Evolutionary conservation across 345 rosid genomes (phyloP).

Genomic region (Gossypium anomalum): DNA sequence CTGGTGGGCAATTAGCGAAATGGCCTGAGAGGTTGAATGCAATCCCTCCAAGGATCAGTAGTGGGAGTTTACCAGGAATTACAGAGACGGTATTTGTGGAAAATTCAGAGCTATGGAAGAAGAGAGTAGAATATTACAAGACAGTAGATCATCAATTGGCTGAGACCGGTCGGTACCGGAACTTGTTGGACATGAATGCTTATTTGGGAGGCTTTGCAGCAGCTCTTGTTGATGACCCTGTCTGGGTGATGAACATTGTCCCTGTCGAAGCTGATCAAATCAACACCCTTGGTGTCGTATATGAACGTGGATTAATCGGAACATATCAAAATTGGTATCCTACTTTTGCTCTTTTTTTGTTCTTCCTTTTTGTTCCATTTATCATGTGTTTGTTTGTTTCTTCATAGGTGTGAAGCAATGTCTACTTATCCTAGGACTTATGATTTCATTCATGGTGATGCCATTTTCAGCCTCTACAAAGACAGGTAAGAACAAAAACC

Average conservation of each 20-base stretch:
- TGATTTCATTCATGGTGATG: slow-evolving; percentile 78
- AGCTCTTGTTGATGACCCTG: slow-evolving; percentile 65
- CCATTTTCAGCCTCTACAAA: slow-evolving; percentile 64
- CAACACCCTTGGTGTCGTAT: slow-evolving; percentile 77
- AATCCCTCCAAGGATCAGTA: slow-evolving; percentile 74
- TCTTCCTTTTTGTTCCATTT: background rate
- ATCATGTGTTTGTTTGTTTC: background rate
- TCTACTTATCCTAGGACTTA: slow-evolving; percentile 96
- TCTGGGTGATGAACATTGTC: slow-evolving; percentile 80
- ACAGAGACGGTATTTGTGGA: slow-evolving; percentile 46
- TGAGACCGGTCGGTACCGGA: slow-evolving; percentile 71
- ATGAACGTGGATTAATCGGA: slow-evolving; percentile 86
- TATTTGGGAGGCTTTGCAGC: slow-evolving; percentile 84
- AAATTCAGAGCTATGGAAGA: slow-evolving; percentile 62
- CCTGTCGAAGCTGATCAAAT: slow-evolving; percentile 51
- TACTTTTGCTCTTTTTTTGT: background rate
- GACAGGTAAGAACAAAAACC: slow-evolving; percentile 33
- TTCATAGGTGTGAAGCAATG: slow-evolving; percentile 56
- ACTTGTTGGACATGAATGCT: slow-evolving; percentile 83
- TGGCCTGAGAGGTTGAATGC: slow-evolving; percentile 79
- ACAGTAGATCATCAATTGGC: slow-evolving; percentile 55
- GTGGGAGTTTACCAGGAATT: slow-evolving; percentile 48
- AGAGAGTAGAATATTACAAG: slow-evolving; percentile 70
- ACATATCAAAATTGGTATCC: slow-evolving; percentile 87
- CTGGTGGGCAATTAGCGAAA: slow-evolving; percentile 65